Base-by-base conservation (phyloP, 495 filamentous ascomycete species). In the Letharia lupina region DNA sequence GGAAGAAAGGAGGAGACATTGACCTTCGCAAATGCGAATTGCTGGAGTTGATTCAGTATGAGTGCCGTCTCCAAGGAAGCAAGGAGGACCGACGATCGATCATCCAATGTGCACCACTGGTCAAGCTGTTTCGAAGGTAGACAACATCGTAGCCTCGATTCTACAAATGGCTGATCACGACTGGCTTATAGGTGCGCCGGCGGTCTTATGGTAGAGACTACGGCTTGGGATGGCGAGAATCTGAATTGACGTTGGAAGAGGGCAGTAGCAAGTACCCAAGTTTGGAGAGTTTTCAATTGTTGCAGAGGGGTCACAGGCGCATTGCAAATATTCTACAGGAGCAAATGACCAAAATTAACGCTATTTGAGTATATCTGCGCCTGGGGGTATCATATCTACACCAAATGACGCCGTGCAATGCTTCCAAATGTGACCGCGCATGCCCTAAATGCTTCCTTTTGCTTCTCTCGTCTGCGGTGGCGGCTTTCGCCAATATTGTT, bases 181-280 rank as follows among this genome's bases (percentile, higher is more conserved):
- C 37, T 62, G 62, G 56, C 52, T 60, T 52, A 42, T 74, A 96
- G 91, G 64, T 95, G 91, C 77, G 82, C 83, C 40, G 84, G 85
- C 71, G 86, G 82, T 63, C 85, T 93, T 74, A 89, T 82, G 67
- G 88, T 92, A 13, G 91, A 96, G 76, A 95, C 91, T 35, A 95
- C 91, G 33, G 78, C 82, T 60, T 93, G 89, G 89, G 90, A 94
- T 45, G 67, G 48, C 20, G 60, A 64, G 28, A 41, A n/a, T 57
- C 11, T 6, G 15, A 37, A 16, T 33, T 15, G 20, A 65, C 20
- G n/a, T 42, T 63, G 18, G 47, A 40, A 18, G 62, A 33, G 2
- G 13, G 42, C 35, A 50, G 33, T 3, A 48, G 52, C 12, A 57
- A 23, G 4, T 4, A 44, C 35, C 12, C n/a, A n/a, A 42, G 11